Base-by-base conservation (phyloP, 805 yeast genomes). In the Clavispora santaluciae region DNA sequence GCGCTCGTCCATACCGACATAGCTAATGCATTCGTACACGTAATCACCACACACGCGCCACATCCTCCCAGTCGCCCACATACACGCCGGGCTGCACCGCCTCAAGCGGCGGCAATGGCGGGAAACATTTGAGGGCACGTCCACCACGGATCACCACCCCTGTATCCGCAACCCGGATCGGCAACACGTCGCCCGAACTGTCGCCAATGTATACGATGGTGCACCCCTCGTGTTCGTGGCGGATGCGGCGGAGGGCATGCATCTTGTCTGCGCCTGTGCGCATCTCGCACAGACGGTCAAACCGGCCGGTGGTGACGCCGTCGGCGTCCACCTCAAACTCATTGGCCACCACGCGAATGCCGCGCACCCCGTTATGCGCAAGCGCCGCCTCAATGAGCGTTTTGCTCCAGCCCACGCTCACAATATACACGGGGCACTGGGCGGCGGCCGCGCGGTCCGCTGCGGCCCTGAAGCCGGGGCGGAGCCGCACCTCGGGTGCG, bases 331-430 rank as follows among this genome's bases (percentile, higher is more conserved):
- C 61, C 40, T 65, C 72, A 17, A 81, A 61, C 38, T 81, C 85
- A 53, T 81, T 81, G 8, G 76, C 71, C 5, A 70, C 42, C 2
- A 79, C 64, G 6, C 46, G 42, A 5, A 70, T 45, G 11, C 57
- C 45, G 1, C 22, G 23, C 22, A 61, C 29, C 0, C 62, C 62
- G 25, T 57, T 50, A 1, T 17, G 28, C 2, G 34, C 13, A 15
- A 66, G 49, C 4, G 64, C 59, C 35, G 61, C 60, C 22, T 57
- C 53, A 35, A 81, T 79, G 15, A 79, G 60, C 10, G 61, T 16
- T 1, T 69, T 64, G 6, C 83, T 74, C 87, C 87, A 81, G 55
- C 80, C 80, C 35, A 80, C 77, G 49, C 86, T 80, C 23, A 81
- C 49, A 2, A 81, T 63, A 7, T 61, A 56, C 1, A 75, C 56